Base-by-base conservation (phyloP, 352 stramenopile genomes). In the Phytophthora sp. region DNA sequence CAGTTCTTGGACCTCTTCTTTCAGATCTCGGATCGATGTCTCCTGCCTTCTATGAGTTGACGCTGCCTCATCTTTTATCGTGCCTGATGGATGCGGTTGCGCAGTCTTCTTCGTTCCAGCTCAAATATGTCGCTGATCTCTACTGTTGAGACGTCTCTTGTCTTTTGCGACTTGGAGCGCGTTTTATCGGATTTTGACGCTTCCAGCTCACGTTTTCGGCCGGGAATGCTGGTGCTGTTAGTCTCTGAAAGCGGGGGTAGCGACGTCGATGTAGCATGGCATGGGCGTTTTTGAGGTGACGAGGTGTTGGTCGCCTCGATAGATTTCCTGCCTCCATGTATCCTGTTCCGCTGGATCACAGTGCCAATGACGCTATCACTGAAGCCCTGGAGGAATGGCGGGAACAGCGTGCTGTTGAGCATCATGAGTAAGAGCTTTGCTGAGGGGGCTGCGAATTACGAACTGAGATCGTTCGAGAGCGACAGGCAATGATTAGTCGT, bases 1-100 rank as follows among this genome's bases (percentile, higher is more conserved):
- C n/a, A 54, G 42, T 3, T 62, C 42, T 17, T 48, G 41, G 13
- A 54, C 23, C 17, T 62, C 54, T 10, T 38, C 13, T 15, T 54
- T 46, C 9, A 54, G 11, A 11, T 15, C 2, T 27, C 46, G 13
- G 3, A 62, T 31, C 3, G 23, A 24, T 7, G n/a, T 23, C 17
- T 54, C 54, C 7, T n/a, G 13, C 17, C 54, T 3, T 6, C 15
- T 3, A 54, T n/a, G 9, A 34, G 23, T n/a, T 54, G 15, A n/a
- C 41, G 31, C 7, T 62, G 41, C 41, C 31, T 62, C 31, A 31
- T 34, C 31, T 62, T 54, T 41, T 62, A 54, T 0, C 24, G 23
- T 1, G 54, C 42, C 12, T 62, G 54, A 6, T 62, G 31, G 2
- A 45, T 34, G 10, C 53, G 41, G 12, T 61, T 54, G 5, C 54